Evolutionary conservation across 345 rosid genomes (phyloP), one percentile per base, ranked within the genome.

Genomic region (Passiflora organensis): DNA sequence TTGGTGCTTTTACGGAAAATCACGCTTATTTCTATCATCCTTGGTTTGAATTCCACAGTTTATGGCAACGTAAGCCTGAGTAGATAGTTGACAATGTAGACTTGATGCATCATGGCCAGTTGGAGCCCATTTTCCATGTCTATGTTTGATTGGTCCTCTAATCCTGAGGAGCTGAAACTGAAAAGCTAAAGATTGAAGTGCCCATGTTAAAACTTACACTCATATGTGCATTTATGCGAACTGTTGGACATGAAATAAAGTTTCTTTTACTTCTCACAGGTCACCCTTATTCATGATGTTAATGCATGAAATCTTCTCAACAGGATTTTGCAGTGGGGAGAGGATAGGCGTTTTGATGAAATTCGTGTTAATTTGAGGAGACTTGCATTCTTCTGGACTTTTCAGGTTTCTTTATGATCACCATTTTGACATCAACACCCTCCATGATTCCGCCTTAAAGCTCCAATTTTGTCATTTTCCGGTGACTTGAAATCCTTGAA

Each of bases 311-410:
- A 44, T 59, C 43, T 38, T 55, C 10, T 56, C 37, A 62, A 49
- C 81, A 91, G 98, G 75, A 91, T 91, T 60, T 37, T 88, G 57
- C 81, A 86, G 43, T 91, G 98, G 98, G 98, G 95, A 25, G 98
- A 91, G 76, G 98, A 88, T 58, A 77, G 84, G 32, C 93, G 95
- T 6, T 80, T 86, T 42, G 95, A 88, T 70, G 85, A 86, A 69
- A 91, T 82, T 93, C 95, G 95, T 46, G 51, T 17, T 53, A 81
- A 84, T 67, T 69, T 91, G 54, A 82, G 84, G 60, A 88, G 73
- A 60, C 61, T 91, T 43, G 83, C 93, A 3, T 53, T 84, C 63
- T 91, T 88, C 79, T 91, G 95, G 95, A 59, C 44, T 72, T 64
- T 88, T 71, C 98, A 91, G 96, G 95, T 86, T 70, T 65, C 57